These are phyloP conservation scores for Globisporangium yorkense DNA, from an alignment of 352 stramenopile species.

Conservation along the genomic window DNA sequence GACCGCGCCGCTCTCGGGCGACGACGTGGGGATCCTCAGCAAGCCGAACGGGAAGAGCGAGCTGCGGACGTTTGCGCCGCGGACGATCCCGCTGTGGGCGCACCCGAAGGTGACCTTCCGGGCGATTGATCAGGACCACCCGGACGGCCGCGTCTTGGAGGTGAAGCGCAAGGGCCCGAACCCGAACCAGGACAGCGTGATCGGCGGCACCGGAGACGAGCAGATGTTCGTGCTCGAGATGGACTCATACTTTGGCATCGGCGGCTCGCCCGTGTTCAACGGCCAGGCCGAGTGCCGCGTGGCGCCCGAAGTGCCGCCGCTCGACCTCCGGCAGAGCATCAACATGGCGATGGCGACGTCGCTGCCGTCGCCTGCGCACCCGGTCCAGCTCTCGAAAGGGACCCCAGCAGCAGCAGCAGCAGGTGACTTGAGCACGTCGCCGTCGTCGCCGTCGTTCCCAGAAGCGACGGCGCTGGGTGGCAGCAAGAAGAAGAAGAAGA, in stretches of 20 bases:
- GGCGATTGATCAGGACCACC: constrained; percentile 42
- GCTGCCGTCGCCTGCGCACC: constrained; percentile 29
- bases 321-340: constrained; percentile 64
- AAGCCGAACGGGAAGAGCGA: constrained; percentile 44
- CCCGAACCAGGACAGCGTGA: constrained; percentile 30
- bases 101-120: constrained; percentile 72
- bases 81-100: constrained; percentile 63
- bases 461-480: constrained; percentile 4
- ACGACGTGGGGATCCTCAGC: constrained; percentile 8
- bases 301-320: constrained; percentile 38
- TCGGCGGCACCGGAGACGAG: constrained; percentile 43
- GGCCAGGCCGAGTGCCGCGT: constrained; percentile 28
- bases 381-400: neutral
- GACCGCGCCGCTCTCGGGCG: constrained; percentile 16
- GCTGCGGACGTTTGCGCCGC: constrained; percentile 57
- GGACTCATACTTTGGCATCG: constrained; percentile 84
- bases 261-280: constrained; percentile 69
- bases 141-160: constrained; percentile 50
- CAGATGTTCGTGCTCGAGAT: constrained; percentile 84
- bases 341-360: constrained; percentile 76
- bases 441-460: constrained; percentile 1
- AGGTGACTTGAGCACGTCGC: constrained; percentile 5
- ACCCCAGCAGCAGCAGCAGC: too few relatives aligned
- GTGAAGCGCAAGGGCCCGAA: constrained; percentile 72
- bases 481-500: constrained; percentile 38